Base-by-base conservation (phyloP, 306 rosid species). In the Inga laurina region DNA sequence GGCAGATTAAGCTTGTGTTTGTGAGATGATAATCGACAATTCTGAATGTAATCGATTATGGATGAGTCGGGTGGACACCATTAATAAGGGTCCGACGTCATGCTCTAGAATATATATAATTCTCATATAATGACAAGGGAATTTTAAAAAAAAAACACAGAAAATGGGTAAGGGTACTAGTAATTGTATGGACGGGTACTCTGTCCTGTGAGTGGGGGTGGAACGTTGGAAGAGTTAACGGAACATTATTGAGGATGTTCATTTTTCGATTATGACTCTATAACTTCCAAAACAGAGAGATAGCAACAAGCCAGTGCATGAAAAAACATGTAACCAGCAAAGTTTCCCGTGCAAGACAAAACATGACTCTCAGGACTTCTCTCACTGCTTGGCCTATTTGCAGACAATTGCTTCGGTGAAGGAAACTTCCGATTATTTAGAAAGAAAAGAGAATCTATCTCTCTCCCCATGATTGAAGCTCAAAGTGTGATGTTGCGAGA, bases 331-430 rank as follows among this genome's bases (percentile, higher is more conserved):
- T 35, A 79, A 79, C 32, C 62, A 39, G 19, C 72, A 85, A 57
- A 80, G 61, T 80, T 77, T 80, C 68, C 72, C 84, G 72, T 83
- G 86, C 86, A 80, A 62, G 84, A 70, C 80, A 64, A 64, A 76
- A 80, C 85, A 79, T 64, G 76, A 56, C 59, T 59, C 9, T 82
- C 22, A 66, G 62, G 57, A 21, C 81, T 76, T 16, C 81, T 74
- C 49, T 71, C 15, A 35, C 18, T 75, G 80, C 72, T 76, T 72
- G 49, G 80, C 35, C 66, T 75, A 82, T 84, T 78, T 84, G 84
- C 57, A 59, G 83, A 81, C 67, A 66, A 75, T 87, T 67, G 59
- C 64, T 78, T 65, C 21, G 73, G 68, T 74, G 67, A 49, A 52
- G 57, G 75, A 69, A 59, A 72, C 32, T 64, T 71, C 54, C 80